Conservation (phyloP, 2,329 filamentous ascomycete species). For the Diaporthe destruens region DNA sequence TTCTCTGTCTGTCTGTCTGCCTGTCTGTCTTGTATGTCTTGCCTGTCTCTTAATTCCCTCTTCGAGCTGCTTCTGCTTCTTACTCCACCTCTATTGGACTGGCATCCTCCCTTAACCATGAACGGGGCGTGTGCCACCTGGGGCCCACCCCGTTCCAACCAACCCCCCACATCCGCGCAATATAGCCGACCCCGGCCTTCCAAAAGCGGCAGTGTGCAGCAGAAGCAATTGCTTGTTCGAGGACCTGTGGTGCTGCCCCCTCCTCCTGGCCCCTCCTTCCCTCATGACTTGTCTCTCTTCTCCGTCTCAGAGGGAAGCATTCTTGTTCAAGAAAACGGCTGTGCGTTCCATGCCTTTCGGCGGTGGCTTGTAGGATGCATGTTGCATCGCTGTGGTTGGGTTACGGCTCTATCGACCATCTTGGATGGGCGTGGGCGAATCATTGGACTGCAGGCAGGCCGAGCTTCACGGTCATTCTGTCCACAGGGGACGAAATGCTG, state of each 20-base stretch:
- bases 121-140: conserved; percentile 9
- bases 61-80: background rate
- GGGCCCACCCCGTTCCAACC: background rate
- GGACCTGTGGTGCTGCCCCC: background rate
- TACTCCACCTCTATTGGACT: conserved; percentile 19
- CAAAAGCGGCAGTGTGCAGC: conserved; percentile 39
- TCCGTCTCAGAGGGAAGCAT: background rate
- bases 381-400: background rate
- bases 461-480: background rate
- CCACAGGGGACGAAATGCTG: background rate
- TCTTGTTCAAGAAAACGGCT: background rate
- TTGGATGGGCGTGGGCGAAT: background rate
- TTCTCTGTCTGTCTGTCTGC: background rate
- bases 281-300: no score
- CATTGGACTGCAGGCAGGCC: background rate
- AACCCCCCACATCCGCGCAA: conserved; percentile 7
- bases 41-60: background rate
- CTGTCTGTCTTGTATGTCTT: no score
- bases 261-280: background rate
- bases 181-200: conserved; percentile 19
- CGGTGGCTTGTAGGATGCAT: background rate
- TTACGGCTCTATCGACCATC: background rate
- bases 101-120: background rate
- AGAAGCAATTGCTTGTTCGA: conserved; percentile 29
- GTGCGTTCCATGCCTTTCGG: background rate